Conservation (phyloP, 2,329 filamentous ascomycete genomes). For the Alternaria consortialis region DNA sequence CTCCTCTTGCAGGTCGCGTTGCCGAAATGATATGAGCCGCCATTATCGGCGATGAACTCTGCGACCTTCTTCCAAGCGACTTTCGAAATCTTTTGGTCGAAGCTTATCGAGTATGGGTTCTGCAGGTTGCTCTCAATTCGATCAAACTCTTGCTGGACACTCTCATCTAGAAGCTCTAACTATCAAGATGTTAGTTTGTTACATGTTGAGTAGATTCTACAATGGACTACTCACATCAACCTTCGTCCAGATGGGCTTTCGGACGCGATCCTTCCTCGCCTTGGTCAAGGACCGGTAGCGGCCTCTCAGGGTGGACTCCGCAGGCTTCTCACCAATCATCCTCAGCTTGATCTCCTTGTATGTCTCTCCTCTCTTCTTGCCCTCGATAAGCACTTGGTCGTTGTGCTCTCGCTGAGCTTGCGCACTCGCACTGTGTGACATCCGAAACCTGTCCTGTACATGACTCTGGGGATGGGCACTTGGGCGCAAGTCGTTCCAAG, state of each 20-base stretch:
- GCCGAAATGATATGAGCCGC: constrained; percentile 67
- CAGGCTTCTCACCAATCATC: constrained; percentile 67
- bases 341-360: constrained; percentile 70
- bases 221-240: constrained; percentile 67
- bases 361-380: constrained; percentile 65
- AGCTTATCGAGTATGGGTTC: constrained; percentile 11
- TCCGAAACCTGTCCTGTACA: constrained; percentile 8
- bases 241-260: constrained; percentile 71
- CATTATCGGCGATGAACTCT: constrained; percentile 61
- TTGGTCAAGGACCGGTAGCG: constrained; percentile 73
- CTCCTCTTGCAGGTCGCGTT: constrained; percentile 70
- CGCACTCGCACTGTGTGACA: background rate
- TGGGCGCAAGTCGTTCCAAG: background rate
- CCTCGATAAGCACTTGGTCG: constrained; percentile 58
- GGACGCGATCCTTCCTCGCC: constrained; percentile 66
- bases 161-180: constrained; percentile 35
- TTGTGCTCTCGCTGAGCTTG: constrained; percentile 31
- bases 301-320: constrained; percentile 77
- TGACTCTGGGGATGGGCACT: background rate
- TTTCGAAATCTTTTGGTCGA: constrained; percentile 47
- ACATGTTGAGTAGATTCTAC: background rate
- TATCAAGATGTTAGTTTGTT: constrained; percentile 23
- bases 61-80: constrained; percentile 68
- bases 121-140: constrained; percentile 25
- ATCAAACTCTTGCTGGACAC: constrained; percentile 34